Conservation (phyloP, 2,329 filamentous ascomycete genomes). For the Coniochaeta pulveracea region DNA sequence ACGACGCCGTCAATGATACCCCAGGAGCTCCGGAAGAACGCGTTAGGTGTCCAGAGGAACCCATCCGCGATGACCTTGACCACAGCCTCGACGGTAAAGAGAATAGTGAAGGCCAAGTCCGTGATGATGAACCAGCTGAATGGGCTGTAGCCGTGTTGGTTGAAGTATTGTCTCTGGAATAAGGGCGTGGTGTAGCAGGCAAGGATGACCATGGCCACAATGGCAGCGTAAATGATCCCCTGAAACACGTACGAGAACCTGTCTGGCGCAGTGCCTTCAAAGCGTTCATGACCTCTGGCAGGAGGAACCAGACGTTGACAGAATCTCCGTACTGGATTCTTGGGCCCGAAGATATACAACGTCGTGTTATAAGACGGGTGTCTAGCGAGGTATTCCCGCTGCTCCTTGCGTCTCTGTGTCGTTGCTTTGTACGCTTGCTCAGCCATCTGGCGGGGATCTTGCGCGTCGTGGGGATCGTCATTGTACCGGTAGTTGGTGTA, state of each 20-base stretch:
- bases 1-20: constrained; percentile 91
- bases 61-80: constrained; percentile 96
- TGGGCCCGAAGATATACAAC: constrained; percentile 72
- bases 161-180: constrained; percentile 82
- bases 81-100: constrained; percentile 76
- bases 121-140: constrained; percentile 93
- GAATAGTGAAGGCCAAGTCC: constrained; percentile 75
- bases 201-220: constrained; percentile 94
- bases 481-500: constrained; percentile 62
- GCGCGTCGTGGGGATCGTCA: constrained; percentile 60
- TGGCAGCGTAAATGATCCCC: constrained; percentile 83
- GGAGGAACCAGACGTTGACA: constrained; percentile 90
- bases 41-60: constrained; percentile 93
- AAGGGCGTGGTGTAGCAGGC: constrained; percentile 91
- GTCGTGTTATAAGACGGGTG: constrained; percentile 91
- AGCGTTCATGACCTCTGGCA: constrained; percentile 73
- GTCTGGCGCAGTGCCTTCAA: constrained; percentile 83
- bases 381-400: constrained; percentile 78
- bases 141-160: constrained; percentile 41
- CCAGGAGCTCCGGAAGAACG: constrained; percentile 94
- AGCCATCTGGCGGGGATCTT: constrained; percentile 81
- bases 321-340: constrained; percentile 65
- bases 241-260: constrained; percentile 89
- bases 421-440: constrained; percentile 79
- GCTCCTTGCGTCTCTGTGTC: constrained; percentile 72